Evolutionary conservation across 2,329 filamentous ascomycete species (phyloP).

Genomic region (Penicillium sp.): DNA sequence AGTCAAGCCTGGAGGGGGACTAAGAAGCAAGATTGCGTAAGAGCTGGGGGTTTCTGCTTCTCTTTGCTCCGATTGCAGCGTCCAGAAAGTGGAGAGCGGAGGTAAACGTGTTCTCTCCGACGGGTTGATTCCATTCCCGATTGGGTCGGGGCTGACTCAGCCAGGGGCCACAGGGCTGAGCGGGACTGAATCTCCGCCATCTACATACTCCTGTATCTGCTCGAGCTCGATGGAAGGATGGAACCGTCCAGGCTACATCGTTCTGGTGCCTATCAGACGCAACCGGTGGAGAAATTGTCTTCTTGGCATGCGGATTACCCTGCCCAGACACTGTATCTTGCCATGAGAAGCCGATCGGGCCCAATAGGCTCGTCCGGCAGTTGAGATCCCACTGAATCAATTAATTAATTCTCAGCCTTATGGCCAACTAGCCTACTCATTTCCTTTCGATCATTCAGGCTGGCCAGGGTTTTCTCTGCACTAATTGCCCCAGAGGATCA

Average conservation of each 20-base stretch:
- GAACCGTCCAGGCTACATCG: constrained; percentile 22
- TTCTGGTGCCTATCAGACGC: constrained; percentile 16
- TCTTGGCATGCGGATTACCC: constrained; percentile 9
- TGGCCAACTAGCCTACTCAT: too few relatives aligned
- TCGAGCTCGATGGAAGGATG: constrained; percentile 13
- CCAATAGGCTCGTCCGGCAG: neutral
- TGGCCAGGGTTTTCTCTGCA: too few relatives aligned
- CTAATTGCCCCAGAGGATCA: too few relatives aligned
- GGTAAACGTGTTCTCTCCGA: constrained; percentile 26
- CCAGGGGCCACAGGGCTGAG: constrained; percentile 20
- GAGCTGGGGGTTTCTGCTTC: neutral
- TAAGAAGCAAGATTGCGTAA: constrained; percentile 3
- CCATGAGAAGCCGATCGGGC: neutral
- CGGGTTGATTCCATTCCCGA: constrained; percentile 17
- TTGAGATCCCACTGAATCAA: neutral
- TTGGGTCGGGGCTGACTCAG: constrained; percentile 16
- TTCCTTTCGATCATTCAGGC: too few relatives aligned
- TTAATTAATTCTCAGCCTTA: neutral
- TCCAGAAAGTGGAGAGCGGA: constrained; percentile 15
- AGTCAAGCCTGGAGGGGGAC: constrained; percentile 13
- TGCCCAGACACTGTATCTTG: constrained; percentile 6
- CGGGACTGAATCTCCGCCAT: constrained; percentile 8
- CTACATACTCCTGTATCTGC: too few relatives aligned
- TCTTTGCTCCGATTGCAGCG: neutral
- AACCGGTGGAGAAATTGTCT: constrained; percentile 9